Conservation (phyloP, 2,329 filamentous ascomycete genomes). For the Ceratocystis variospora region DNA sequence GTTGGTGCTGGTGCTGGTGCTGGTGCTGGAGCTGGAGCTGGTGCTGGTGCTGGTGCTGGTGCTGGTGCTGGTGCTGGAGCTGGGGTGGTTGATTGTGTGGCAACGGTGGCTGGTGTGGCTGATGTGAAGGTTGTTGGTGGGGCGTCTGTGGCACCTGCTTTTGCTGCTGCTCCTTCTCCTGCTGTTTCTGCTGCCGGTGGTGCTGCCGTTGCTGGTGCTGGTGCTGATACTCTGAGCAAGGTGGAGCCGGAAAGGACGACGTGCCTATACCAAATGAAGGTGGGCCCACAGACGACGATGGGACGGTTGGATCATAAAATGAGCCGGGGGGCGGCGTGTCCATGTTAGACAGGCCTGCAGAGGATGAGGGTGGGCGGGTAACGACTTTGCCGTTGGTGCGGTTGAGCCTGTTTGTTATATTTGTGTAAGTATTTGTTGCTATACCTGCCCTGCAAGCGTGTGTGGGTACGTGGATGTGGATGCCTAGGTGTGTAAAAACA, state of each 20-base stretch:
- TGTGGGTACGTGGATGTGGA: neutral
- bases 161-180: neutral
- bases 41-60: neutral
- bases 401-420: conserved; percentile 12
- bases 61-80: neutral
- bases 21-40: neutral
- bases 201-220: neutral
- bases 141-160: neutral
- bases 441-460: neutral
- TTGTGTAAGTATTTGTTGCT: neutral
- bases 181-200: neutral
- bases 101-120: neutral
- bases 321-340: neutral
- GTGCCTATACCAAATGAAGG: neutral
- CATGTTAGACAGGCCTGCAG: neutral
- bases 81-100: neutral
- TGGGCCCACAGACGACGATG: neutral
- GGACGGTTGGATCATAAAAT: neutral
- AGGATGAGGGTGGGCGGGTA: conserved; percentile 11
- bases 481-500: neutral
- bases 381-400: conserved; percentile 17
- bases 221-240: neutral
- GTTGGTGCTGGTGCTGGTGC: neutral
- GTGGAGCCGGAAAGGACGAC: neutral
- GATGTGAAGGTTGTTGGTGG: neutral